Evolutionary conservation across 163 green algal species (phyloP), one percentile per base, ranked within the genome.

Genomic region (Scenedesmus sp.): DNA sequence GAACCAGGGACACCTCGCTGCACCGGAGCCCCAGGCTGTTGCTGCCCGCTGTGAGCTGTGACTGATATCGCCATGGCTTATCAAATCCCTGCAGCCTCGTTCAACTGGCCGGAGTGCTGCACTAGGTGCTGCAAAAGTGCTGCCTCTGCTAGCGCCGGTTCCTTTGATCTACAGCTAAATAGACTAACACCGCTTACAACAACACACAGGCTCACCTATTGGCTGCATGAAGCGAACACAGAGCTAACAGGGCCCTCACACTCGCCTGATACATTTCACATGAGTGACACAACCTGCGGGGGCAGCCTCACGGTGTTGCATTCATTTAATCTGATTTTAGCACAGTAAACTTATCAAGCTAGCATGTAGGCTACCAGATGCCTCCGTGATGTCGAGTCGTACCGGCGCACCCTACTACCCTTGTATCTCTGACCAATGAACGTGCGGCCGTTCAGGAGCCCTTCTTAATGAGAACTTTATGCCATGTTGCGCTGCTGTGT

Each of bases 61-160:
- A 76, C 30, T 76, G 65, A 76, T 16, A 76, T 76, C 30, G 65
- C 30, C 65, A 76, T 76, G 7, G 9, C 65, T 7, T 20, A 22
- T 6, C 2, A 76, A 16, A 7, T 40, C 3, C 0, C 6, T 3
- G 1, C 4, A 40, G 30, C 30, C 7, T 7, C 18, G 30, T 76
- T 76, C 9, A 1, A 30, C 65, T 76, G 65, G 30, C 40, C 1
- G 30, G 30, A 76, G 65, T 73, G 61, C 4, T 40, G 65, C 65
- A 76, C 65, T 40, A 20, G 65, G 65, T 76, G 65, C 65, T 76
- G 65, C 65, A 76, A 76, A 76, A 76, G 65, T 76, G 65, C 65
- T 76, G 65, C 65, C 65, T 76, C 65, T 37, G 65, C 65, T 30
- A 40, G 65, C 7, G 30, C n/a, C 9, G 65, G 37, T n/a, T 18